Evolutionary conservation across 2,329 filamentous ascomycete genomes (phyloP), one percentile per base, ranked within the genome.

Genomic region (Phaeosphaeria sp.): DNA sequence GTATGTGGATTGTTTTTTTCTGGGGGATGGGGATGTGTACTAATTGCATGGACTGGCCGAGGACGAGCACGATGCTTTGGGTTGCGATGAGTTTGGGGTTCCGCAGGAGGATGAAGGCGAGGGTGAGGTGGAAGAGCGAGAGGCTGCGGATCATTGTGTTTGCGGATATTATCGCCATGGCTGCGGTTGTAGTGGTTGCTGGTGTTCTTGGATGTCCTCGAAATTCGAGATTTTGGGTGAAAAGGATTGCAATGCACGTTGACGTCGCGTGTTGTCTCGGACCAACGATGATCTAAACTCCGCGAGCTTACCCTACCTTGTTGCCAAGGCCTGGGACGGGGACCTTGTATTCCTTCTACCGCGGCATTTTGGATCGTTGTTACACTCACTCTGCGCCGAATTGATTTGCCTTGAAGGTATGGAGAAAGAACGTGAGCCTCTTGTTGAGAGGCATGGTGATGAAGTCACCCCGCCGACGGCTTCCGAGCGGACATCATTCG

Each of bases 41-140:
- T 75, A 97, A 85, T 67, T 89, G 87, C 87, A 96, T 91, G 52
- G 91, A 87, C 77, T 96, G 90, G 53, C 92, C 92, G 24, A 97
- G 80, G 27, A 97, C 85, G 66, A 87, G 91, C 48, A 97, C 91
- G 21, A 96, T 77, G 51, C 89, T 88, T 71, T 96, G 92, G 72
- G 94, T 89, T 49, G 91, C 87, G 68, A 97, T 83, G 44, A 86
- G 83, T 60, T 81, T 80, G 6, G 93, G 93, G 57, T 84, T 88
- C 43, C 87, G 89, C 69, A 96, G 83, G 80, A 97, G 90, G 81
- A 95, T 92, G 78, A 89, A 93, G 69, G 89, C 92, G 49, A 95
- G 82, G 6, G 91, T 91, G 64, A 97, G 78, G 79, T 97, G 91
- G 81, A 95, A 92, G 74, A 96, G 85, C 67, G 90, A 91, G 67